phyloP scores from a whole-genome alignment of 2,329 filamentous ascomycete species.

The Claviceps monticola region DNA sequence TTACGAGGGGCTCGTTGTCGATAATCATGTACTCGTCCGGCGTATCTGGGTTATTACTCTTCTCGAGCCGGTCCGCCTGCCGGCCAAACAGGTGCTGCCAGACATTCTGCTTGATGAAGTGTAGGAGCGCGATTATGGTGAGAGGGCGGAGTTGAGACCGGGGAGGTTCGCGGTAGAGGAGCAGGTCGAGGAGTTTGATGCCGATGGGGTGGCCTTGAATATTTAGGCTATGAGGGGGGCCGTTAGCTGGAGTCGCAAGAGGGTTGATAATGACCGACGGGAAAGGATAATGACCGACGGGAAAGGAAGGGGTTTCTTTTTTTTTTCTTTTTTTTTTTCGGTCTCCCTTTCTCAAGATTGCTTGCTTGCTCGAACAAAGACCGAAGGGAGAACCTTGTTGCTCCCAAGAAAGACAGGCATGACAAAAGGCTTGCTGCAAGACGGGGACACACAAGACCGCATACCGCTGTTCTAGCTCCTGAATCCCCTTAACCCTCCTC shows the following conservation, averaged over 20 bases:
- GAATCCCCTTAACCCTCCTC: constrained; percentile 75
- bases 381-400: no score
- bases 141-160: constrained; percentile 65
- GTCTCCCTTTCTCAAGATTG: not conserved
- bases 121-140: constrained; percentile 78
- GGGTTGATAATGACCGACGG: not conserved
- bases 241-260: no score
- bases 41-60: constrained; percentile 65
- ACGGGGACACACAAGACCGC: not conserved
- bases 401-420: no score
- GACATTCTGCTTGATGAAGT: constrained; percentile 85
- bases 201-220: constrained; percentile 87
- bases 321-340: not conserved
- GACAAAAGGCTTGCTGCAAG: no score
- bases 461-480: constrained; percentile 83
- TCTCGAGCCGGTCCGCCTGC: constrained; percentile 84
- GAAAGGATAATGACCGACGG: not conserved
- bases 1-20: constrained; percentile 94
- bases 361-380: no score
- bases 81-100: constrained; percentile 89
- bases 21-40: constrained; percentile 98
- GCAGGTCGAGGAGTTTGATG: constrained; percentile 84
- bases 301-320: not conserved
- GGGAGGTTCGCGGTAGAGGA: constrained; percentile 68
- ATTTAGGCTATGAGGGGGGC: constrained; percentile 50